These are phyloP conservation scores for Sporothrix variecibatus DNA, from an alignment of 2,329 filamentous ascomycete species.

Conservation along the genomic window DNA sequence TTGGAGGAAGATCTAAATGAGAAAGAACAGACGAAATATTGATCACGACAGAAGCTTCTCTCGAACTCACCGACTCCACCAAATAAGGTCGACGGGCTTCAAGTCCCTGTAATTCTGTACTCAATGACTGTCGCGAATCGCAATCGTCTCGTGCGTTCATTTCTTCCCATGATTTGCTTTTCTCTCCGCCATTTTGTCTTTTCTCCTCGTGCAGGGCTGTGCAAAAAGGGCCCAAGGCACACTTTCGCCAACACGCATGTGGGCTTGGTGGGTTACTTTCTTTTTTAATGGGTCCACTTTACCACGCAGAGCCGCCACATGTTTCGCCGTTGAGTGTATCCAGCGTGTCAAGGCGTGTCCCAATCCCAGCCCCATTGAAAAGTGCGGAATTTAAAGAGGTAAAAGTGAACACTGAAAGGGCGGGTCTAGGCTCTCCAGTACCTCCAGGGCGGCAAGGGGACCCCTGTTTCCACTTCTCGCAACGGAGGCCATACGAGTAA, in stretches of 20 bases:
- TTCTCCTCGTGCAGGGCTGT: background rate
- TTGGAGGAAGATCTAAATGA: background rate
- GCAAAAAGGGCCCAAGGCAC: slow-evolving; percentile 12
- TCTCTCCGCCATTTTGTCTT: background rate
- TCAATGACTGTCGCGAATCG: background rate
- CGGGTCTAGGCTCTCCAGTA: background rate
- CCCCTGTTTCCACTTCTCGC: background rate
- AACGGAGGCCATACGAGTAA: background rate
- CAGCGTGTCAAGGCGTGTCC: no score
- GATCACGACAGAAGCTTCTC: no score
- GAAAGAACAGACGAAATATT: background rate
- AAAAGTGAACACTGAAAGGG: background rate
- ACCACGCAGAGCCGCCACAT: background rate
- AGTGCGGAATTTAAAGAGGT: slow-evolving; percentile 3
- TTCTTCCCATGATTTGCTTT: background rate
- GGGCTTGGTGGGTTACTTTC: background rate
- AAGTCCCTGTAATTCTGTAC: background rate
- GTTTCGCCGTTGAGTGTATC: background rate
- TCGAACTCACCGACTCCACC: background rate
- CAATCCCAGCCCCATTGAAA: background rate
- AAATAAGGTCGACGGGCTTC: background rate
- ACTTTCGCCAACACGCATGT: background rate
- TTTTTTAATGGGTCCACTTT: background rate
- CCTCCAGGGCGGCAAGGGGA: background rate
- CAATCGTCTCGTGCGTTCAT: background rate